phyloP scores from a whole-genome alignment of 2,329 filamentous ascomycete species.

The Fusarium pseudograminearum region DNA sequence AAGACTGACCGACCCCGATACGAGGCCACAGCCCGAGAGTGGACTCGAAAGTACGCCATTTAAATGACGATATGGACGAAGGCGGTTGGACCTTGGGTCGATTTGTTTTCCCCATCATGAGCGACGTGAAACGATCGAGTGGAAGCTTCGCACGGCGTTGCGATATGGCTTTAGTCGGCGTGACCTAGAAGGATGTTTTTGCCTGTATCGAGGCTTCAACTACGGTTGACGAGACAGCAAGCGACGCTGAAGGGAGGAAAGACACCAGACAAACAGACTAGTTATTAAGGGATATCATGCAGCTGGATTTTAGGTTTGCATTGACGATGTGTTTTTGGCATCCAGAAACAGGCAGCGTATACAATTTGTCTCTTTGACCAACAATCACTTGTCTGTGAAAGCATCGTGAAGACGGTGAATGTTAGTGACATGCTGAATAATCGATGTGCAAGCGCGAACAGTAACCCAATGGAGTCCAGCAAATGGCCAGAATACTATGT shows the following conservation, averaged over 20 bases:
- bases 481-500: conserved; percentile 6
- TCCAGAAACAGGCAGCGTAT: conserved; percentile 50
- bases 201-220: conserved; percentile 38
- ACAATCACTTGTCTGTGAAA: background rate
- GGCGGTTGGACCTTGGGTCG: conserved; percentile 47
- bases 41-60: conserved; percentile 99
- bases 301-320: conserved; percentile 56
- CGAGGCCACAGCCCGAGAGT: conserved; percentile 95
- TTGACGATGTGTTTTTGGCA: conserved; percentile 51
- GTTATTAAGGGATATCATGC: conserved; percentile 55
- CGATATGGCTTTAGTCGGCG: conserved; percentile 39
- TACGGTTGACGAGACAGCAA: conserved; percentile 43
- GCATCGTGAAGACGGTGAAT: background rate
- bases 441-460: background rate
- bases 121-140: conserved; percentile 46
- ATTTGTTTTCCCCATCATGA: conserved; percentile 47
- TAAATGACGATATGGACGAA: conserved; percentile 57
- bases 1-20: conserved; percentile 98
- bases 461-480: background rate
- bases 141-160: conserved; percentile 45
- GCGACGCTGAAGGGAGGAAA: conserved; percentile 48
- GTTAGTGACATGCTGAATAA: background rate
- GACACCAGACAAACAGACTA: conserved; percentile 55
- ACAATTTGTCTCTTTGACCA: conserved; percentile 47
- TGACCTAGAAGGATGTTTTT: conserved; percentile 33